A percentile compares a stretch with the other conserved stretches of the same genome.
Evolutionary conservation across 805 yeast species (phyloP).

Genomic region (Kluyveromyces siamensis): DNA sequence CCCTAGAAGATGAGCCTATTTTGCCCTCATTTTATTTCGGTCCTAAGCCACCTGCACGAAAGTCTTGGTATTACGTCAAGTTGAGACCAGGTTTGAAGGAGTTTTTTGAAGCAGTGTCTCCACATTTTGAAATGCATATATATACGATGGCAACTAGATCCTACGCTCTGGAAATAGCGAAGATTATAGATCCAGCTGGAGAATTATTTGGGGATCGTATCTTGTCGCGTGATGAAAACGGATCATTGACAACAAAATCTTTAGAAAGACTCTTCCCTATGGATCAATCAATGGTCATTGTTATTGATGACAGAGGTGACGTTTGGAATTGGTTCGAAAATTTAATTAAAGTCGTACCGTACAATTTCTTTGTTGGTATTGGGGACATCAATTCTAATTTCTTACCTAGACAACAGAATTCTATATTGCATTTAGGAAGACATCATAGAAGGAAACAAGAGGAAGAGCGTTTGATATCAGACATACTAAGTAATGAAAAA

Average conservation of each 20-base stretch:
- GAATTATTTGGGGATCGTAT: slow-evolving; percentile 84
- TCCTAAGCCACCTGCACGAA: slow-evolving; percentile 46
- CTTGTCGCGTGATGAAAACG: slow-evolving; percentile 89
- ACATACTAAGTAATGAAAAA: slow-evolving; percentile 26
- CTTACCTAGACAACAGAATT: slow-evolving; percentile 72
- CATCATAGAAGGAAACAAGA: slow-evolving; percentile 22
- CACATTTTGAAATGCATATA: slow-evolving; percentile 80
- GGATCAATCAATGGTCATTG: slow-evolving; percentile 91
- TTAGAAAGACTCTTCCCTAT: slow-evolving; percentile 86
- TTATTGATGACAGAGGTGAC: slow-evolving; percentile 96
- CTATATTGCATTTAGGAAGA: slow-evolving; percentile 36
- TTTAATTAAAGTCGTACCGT: slow-evolving; percentile 86
- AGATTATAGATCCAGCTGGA: slow-evolving; percentile 85
- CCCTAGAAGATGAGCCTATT: slow-evolving; percentile 65
- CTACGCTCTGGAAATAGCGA: slow-evolving; percentile 84
- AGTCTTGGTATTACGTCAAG: slow-evolving; percentile 88
- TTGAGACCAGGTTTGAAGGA: slow-evolving; percentile 77
- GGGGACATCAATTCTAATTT: slow-evolving; percentile 95
- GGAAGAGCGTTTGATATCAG: slow-evolving; percentile 26
- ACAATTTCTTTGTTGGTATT: slow-evolving; percentile 91
- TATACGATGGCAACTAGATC: slow-evolving; percentile 97
- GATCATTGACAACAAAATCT: slow-evolving; percentile 82
- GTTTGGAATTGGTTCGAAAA: slow-evolving; percentile 98
- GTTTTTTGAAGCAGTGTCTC: slow-evolving; percentile 56
- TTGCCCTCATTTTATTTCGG: slow-evolving; percentile 52